Conservation (phyloP, 495 filamentous ascomycete genomes). For the Chaetomium fimeti region DNA sequence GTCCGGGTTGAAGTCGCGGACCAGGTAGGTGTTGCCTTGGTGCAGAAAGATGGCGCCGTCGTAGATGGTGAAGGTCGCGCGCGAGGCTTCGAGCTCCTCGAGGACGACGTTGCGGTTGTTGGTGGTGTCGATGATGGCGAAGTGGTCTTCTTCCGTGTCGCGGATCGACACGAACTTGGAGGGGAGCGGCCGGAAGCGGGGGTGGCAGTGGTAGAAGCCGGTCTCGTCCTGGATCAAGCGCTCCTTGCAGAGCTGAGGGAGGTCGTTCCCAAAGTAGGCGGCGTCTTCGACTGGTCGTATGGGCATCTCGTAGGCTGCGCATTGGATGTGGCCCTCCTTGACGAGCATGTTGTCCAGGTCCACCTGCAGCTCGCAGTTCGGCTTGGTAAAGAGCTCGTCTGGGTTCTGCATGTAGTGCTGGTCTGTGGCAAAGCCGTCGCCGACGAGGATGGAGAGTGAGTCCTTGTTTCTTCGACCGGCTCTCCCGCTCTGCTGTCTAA, state of each 20-base stretch:
- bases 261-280: conserved; percentile 74
- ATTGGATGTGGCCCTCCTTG: conserved; percentile 91
- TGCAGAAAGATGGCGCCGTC: conserved; percentile 98
- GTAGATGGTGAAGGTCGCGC: conserved; percentile 94
- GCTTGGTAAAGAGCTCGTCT: conserved; percentile 91
- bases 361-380: conserved; percentile 83
- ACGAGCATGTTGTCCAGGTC: conserved; percentile 90
- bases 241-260: conserved; percentile 69
- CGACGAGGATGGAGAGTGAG: conserved; percentile 84
- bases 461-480: conserved; percentile 93
- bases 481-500: conserved; percentile 91
- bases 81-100: conserved; percentile 92
- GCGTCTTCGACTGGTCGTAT: conserved; percentile 73
- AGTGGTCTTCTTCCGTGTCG: conserved; percentile 88
- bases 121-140: conserved; percentile 88
- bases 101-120: conserved; percentile 78
- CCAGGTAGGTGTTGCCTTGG: conserved; percentile 86
- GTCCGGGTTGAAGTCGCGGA: conserved; percentile 82
- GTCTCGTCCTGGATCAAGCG: conserved; percentile 69
- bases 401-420: conserved; percentile 98
- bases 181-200: conserved; percentile 82
- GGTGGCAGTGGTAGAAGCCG: conserved; percentile 87
- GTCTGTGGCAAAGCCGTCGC: conserved; percentile 89
- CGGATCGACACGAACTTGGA: conserved; percentile 83
- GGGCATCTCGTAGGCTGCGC: conserved; percentile 93